Evolutionary conservation across 1,284 basidiomycete species (phyloP), one percentile per base, ranked within the genome.

Genomic region (Cutaneotrichosporon cavernicola): DNA sequence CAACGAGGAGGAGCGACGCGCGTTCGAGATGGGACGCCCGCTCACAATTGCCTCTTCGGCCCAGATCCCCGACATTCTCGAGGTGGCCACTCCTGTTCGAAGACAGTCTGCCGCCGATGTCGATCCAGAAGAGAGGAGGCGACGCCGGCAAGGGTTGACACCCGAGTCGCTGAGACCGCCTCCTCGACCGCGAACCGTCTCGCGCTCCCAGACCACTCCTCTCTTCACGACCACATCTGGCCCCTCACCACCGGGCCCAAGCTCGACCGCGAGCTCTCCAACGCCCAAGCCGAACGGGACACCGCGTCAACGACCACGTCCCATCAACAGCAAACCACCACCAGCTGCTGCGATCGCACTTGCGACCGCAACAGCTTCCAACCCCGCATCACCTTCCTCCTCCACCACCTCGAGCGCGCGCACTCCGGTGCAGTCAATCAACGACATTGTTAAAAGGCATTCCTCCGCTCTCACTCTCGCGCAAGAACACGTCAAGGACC

Each of bases 371-470:
- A 18, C 26, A 14, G n/a, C 36, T 8, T 46, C 59, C 18, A 53
- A 36, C 13, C 51, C 52, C 22, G 52, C 56, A 14, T 63, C 61
- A 18, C 61, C 61, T 36, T 21, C 56, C 14, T 60, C 62, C n/a
- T 56, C 62, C 9, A 26, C 30, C 10, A 11, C 32, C 10, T 55
- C 56, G 21, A 52, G 52, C 49, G 21, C 58, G 3, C 52, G 53
- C n/a, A 60, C 52, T 9, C 63, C 55, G 7, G 63, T 64, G 4
- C 63, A 60, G 60, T 75, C 77, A 1, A 82, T 82, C 53, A 75
- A 77, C 47, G 82, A 83, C 47, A 83, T 84, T 64, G 75, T 83
- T 50, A 66, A 73, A 9, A 67, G 70, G 14, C 81, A 83, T 64
- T 74, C 74, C 26, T 70, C 65, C 0, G 65, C 75, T 0, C 64